Base-by-base conservation (phyloP, 306 rosid species). In the Fragaria iinumae region DNA sequence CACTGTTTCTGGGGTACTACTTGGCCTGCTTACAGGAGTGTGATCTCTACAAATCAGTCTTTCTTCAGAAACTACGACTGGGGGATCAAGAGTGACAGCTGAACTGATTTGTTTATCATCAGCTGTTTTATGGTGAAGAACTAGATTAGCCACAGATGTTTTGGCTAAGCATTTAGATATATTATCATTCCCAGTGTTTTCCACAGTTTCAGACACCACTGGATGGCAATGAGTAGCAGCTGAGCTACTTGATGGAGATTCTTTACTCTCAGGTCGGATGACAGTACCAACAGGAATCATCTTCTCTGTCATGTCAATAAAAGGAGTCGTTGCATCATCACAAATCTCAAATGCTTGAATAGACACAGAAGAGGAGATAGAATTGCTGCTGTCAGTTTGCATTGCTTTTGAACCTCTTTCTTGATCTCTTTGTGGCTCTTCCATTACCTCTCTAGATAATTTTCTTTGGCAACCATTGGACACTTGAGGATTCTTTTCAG, bases 311-410 rank as follows among this genome's bases (percentile, higher is more conserved):
- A 85, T 45, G 87, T 91, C 93, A 81, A 88, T 73, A 75, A 80
- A 88, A 81, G 85, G 70, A 66, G 88, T 89, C 44, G 84, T 77
- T 55, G 96, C 91, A 81, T 89, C 91, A 72, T 91, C 99, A 72
- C 81, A 88, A 80, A 89, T 85, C 82, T 96, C 98, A 86, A 85
- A 88, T 78, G 83, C 88, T 82, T 89, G 97, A 80, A 91, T 81
- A 59, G 99, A 96, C 83, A 87, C 84, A n/a, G 93, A 89, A 72
- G 99, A 96, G 75, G 90, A 84, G 52, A 89, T 76, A 21, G 96
- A 96, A 79, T 89, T 91, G 76, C 93, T 87, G 83, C 92, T 81
- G 34, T 88, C 97, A 27, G 89, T 89, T 67, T 83, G 92, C 88
- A 87, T 82, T 88, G 89, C 96, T 86, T 81, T 90, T 39, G 89